Base-by-base conservation (phyloP, 148 eudicot species). In the Vaccinium macrocarpon region DNA sequence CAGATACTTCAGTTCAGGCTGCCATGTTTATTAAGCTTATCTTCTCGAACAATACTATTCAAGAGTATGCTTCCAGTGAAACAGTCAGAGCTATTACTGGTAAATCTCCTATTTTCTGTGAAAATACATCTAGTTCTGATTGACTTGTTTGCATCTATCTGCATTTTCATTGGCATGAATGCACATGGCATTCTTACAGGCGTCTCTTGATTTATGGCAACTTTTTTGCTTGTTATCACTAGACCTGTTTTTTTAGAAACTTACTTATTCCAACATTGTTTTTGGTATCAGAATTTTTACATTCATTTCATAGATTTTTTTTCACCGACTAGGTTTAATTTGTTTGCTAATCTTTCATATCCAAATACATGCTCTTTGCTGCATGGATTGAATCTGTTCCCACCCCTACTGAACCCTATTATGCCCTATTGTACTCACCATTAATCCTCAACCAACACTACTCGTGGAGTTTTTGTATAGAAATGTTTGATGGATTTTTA, bases 41-140 rank as follows among this genome's bases (percentile, higher is more conserved):
- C 68, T 97, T 97, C 87, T 91, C 98, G 56, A 97, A 97, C 91
- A 92, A 93, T 81, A 94, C 99, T 74, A 97, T 95, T 84, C 99
- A 97, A 85, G 99, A 97, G 89, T 95, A 97, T 88, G 99, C 99
- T 82, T 97, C 98, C 80, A 94, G 97, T 85, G 99, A 97, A 92
- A 95, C 99, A 48, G 99, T 97, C 86, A 88, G 99, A 88, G 94
- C 98, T 87, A 93, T 97, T 84, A 97, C 98, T 76, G 98, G 99
- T 95, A 93, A 90, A 78, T 53, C 82, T 83, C 23, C 76, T 61
- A 7, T 16, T 55, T 64, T 74, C 50, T 78, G 76, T 49, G 48
- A 46, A 71, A 50, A 23, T 52, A 50, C 50, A 12, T 59, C 13
- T 70, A 12, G 78, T 51, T 51, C 27, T 82, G 77, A 71, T 71